phyloP scores from a whole-genome alignment of 768 basidiomycete genomes.

The Leucocoprinus leucothites region DNA sequence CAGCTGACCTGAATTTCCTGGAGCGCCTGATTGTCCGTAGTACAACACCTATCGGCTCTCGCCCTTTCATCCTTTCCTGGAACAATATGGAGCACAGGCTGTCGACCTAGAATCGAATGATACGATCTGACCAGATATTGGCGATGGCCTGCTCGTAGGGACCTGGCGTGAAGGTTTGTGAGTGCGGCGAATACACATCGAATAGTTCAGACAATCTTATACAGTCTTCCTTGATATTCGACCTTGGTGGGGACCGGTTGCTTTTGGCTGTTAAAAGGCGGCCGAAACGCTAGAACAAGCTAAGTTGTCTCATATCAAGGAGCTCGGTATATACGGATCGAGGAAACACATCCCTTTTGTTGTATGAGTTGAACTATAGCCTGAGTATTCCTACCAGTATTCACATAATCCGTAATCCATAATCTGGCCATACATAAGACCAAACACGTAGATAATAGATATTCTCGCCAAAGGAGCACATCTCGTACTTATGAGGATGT shows the following conservation, averaged over 20 bases:
- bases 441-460: too few relatives aligned
- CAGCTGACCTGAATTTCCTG: slow-evolving; percentile 39
- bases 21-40: slow-evolving; percentile 24
- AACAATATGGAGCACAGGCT: slow-evolving; percentile 47
- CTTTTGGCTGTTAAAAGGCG: too few relatives aligned
- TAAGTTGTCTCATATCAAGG: too few relatives aligned
- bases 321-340: too few relatives aligned
- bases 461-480: too few relatives aligned
- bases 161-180: slow-evolving; percentile 48
- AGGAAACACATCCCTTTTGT: slow-evolving; percentile 59
- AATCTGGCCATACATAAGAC: too few relatives aligned
- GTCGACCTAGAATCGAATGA: slow-evolving; percentile 47
- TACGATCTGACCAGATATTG: slow-evolving; percentile 56
- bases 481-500: too few relatives aligned
- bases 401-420: too few relatives aligned
- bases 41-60: slow-evolving; percentile 26
- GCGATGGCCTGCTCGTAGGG: slow-evolving; percentile 46
- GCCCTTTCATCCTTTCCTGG: slow-evolving; percentile 28
- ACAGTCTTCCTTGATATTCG: slow-evolving; percentile 48
- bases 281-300: too few relatives aligned
- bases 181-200: slow-evolving; percentile 46
- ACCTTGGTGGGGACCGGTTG: too few relatives aligned
- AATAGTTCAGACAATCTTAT: slow-evolving; percentile 67
- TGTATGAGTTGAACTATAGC: slow-evolving; percentile 71
- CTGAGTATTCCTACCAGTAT: too few relatives aligned